A percentile compares a stretch with the other conserved stretches of the same genome.
Evolutionary conservation across 2,329 filamentous ascomycete species (phyloP).

Genomic region (Alternaria viburni): DNA sequence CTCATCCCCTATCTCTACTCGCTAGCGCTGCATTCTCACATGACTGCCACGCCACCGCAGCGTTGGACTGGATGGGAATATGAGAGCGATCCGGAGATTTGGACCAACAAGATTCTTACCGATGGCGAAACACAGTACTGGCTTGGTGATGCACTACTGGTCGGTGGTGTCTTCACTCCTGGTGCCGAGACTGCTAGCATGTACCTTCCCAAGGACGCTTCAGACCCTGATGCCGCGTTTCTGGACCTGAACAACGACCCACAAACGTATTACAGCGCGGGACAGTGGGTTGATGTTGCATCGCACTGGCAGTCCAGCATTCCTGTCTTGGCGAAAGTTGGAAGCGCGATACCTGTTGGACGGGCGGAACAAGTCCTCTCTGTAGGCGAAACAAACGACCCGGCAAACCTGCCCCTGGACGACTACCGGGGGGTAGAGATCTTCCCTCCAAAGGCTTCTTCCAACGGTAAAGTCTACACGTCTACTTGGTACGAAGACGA

Average conservation of each 20-base stretch:
- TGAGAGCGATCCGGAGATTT: constrained; percentile 70
- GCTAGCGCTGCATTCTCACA: constrained; percentile 66
- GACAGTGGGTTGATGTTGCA: constrained; percentile 60
- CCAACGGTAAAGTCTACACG: constrained; percentile 45
- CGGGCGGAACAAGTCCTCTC: constrained; percentile 59
- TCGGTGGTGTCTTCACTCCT: constrained; percentile 71
- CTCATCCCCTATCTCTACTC: constrained; percentile 76
- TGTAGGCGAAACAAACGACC: constrained; percentile 56
- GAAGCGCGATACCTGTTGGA: constrained; percentile 61
- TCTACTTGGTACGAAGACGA: constrained; percentile 64
- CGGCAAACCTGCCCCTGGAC: constrained; percentile 56
- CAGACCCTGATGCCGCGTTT: constrained; percentile 60
- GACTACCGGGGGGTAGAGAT: constrained; percentile 65
- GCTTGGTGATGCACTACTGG: constrained; percentile 70
- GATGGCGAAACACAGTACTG: constrained; percentile 75
- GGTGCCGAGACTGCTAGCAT: constrained; percentile 61
- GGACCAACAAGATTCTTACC: constrained; percentile 63
- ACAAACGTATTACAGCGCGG: constrained; percentile 62
- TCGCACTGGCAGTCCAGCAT: constrained; percentile 62
- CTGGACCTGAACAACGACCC: constrained; percentile 69
- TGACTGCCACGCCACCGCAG: constrained; percentile 67
- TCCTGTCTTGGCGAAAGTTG: constrained; percentile 62
- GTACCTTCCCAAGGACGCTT: constrained; percentile 63
- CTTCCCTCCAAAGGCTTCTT: constrained; percentile 58
- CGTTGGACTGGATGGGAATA: constrained; percentile 78